Evolutionary conservation across 495 filamentous ascomycete genomes (phyloP), one percentile per base, ranked within the genome.

Genomic region (Penicillium goetzii): DNA sequence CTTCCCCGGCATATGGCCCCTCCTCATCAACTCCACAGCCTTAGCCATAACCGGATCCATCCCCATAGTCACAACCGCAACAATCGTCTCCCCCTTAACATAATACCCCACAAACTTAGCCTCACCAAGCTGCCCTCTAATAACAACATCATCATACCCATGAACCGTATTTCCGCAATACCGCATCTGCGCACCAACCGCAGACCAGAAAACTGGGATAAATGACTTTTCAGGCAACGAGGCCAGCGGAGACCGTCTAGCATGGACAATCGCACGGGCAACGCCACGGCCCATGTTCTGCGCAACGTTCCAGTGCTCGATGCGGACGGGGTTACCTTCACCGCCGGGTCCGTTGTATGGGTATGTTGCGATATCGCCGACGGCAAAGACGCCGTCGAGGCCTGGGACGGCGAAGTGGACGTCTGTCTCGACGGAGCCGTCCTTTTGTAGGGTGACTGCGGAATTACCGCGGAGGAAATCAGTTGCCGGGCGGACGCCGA

Each of bases 271-370:
- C 62, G 90, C 83, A 58, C 80, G 76, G 5, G 91, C 95, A 7
- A 88, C 95, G 25, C 81, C 79, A 19, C 94, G 89, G 5, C 95
- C 95, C 5, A 89, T 79, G 66, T 97, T 97, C 76, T 98, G 95
- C 3, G 95, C 95, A 2, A 99, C 95, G 74, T 97, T 93, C 94
- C 93, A 99, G 74, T 99, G 95, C 80, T 99, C 96, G 74, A 97
- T 97, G 59, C 92, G 81, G 2, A 84, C 85, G 28, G 80, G 80
- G 5, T 79, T 81, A 58, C 91, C 63, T 2, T 88, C 78, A 2
- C 89, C 85, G n/a, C 91, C 92, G 0, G 94, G 93, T 2, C 94
- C 93, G 72, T 92, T 85, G 78, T 97, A 99, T 0, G 94, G 94
- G 71, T 92, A 97, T 2, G 92, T 95, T 9, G 95, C 93, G 59